phyloP scores from a whole-genome alignment of 2,329 filamentous ascomycete genomes.

The Monilinia aucupariae region DNA sequence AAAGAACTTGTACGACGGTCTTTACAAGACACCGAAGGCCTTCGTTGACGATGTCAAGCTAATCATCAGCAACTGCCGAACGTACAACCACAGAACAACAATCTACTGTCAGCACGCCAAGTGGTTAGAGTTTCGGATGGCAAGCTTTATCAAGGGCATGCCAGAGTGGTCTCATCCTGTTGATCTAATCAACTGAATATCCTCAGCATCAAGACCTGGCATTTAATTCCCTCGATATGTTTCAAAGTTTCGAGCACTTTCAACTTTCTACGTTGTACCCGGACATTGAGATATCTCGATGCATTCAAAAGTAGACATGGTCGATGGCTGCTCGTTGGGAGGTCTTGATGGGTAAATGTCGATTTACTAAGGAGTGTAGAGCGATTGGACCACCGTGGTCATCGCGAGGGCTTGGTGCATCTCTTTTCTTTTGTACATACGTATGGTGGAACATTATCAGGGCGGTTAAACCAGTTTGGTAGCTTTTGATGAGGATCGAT shows the following conservation, averaged over 20 bases:
- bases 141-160: background rate
- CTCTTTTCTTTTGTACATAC: background rate
- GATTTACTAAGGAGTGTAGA: background rate
- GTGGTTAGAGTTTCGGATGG: background rate
- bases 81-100: background rate
- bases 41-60: conserved; percentile 7
- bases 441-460: background rate
- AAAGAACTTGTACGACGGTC: background rate
- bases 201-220: too few relatives aligned
- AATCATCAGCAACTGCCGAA: conserved; percentile 5
- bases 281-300: too few relatives aligned
- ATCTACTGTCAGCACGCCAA: background rate
- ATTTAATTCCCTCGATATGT: too few relatives aligned
- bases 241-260: too few relatives aligned
- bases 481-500: background rate
- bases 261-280: too few relatives aligned
- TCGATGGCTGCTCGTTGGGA: background rate
- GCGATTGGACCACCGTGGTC: too few relatives aligned
- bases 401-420: background rate
- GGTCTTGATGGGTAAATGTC: background rate
- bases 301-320: too few relatives aligned
- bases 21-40: background rate
- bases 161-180: background rate
- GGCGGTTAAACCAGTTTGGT: background rate
- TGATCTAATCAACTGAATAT: background rate